Percentiles rank a stretch among this genome's conserved stretches.
phyloP scores from a whole-genome alignment of 2,329 filamentous ascomycete species.

The Ophiostoma australiae region DNA sequence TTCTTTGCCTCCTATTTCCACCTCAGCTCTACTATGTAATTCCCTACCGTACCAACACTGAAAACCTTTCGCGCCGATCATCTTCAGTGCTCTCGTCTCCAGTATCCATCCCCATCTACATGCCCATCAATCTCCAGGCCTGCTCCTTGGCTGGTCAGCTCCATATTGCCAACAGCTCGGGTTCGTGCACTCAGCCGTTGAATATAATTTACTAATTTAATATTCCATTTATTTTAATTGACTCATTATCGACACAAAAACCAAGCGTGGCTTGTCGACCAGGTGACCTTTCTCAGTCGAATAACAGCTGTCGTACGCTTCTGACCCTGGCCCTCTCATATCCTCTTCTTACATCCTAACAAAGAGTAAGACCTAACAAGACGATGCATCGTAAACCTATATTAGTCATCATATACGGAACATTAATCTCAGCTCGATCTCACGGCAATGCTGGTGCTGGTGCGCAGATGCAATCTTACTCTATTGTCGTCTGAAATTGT shows the following conservation, averaged over 20 bases:
- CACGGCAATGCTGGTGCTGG: too few species aligned
- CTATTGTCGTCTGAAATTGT: background rate
- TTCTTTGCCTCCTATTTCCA: too few species aligned
- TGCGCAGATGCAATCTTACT: background rate
- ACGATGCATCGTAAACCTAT: too few species aligned
- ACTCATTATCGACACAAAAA: too few species aligned
- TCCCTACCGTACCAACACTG: background rate
- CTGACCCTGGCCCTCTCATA: too few species aligned
- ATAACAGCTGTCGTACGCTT: too few species aligned
- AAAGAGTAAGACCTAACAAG: too few species aligned
- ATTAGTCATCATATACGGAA: background rate
- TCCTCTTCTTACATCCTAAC: too few species aligned
- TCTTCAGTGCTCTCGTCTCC: background rate
- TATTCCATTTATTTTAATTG: background rate
- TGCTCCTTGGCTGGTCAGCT: background rate
- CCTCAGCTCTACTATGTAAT: too few species aligned
- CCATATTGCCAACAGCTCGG: slow-evolving; percentile 9
- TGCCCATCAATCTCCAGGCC: too few species aligned
- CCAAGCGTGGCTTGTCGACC: background rate
- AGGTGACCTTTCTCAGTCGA: background rate
- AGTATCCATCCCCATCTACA: background rate
- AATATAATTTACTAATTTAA: background rate
- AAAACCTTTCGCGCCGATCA: slow-evolving; percentile 1
- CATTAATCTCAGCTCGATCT: too few species aligned
- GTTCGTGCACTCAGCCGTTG: slow-evolving; percentile 1